Evolutionary conservation across 2,329 filamentous ascomycete genomes (phyloP).

Genomic region (Diplodia corticola): DNA sequence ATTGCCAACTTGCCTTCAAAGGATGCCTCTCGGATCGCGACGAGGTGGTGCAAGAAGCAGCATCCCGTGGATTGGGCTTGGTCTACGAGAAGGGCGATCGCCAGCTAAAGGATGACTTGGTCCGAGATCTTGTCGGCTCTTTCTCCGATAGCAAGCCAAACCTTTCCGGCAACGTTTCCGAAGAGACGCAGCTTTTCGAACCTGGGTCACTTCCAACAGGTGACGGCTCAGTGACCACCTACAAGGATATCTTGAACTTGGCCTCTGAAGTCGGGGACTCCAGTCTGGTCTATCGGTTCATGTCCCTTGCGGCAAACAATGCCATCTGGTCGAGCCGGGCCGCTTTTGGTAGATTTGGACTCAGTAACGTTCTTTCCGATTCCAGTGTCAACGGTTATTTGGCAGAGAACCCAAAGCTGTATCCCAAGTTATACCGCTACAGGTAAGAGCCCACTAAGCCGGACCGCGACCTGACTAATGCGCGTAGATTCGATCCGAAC

Average conservation of each 20-base stretch:
- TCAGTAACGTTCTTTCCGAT: constrained; percentile 88
- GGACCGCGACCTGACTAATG: constrained; percentile 26
- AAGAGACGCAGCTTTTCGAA: constrained; percentile 91
- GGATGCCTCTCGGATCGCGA: constrained; percentile 83
- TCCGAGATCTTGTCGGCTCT: constrained; percentile 82
- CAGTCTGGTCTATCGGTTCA: constrained; percentile 95
- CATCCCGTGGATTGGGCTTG: constrained; percentile 83
- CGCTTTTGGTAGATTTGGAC: constrained; percentile 89
- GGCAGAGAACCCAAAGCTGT: constrained; percentile 86
- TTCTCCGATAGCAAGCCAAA: constrained; percentile 77
- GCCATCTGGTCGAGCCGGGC: constrained; percentile 97
- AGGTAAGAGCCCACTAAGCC: constrained; percentile 42
- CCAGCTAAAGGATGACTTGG: constrained; percentile 75
- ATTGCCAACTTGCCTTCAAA: constrained; percentile 86
- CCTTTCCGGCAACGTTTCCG: constrained; percentile 72
- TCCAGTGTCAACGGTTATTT: constrained; percentile 68
- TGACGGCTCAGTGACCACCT: constrained; percentile 88
- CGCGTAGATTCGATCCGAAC: constrained; percentile 76
- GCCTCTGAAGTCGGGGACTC: constrained; percentile 97
- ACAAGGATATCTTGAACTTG: constrained; percentile 93
- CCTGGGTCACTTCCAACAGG: constrained; percentile 86
- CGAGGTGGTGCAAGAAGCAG: constrained; percentile 93
- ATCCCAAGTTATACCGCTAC: constrained; percentile 92
- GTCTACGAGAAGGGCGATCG: constrained; percentile 92
- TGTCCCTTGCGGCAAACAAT: constrained; percentile 94